Conservation (phyloP, 2,329 filamentous ascomycete genomes). For the Paecilomyces dactylethromorphus region DNA sequence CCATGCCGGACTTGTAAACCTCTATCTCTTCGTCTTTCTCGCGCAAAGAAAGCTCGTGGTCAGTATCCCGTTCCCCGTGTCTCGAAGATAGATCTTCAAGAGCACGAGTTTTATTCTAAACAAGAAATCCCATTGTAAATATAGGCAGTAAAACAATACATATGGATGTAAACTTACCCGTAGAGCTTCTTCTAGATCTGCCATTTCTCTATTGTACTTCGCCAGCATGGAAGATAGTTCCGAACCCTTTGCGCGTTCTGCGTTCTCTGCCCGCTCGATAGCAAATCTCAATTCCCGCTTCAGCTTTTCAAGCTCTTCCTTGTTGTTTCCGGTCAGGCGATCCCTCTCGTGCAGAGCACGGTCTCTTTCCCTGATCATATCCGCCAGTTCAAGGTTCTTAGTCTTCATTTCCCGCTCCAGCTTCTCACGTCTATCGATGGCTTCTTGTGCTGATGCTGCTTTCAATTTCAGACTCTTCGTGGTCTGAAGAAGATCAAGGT, state of each 20-base stretch:
- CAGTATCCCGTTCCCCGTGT: constrained; percentile 71
- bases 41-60: constrained; percentile 75
- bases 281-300: constrained; percentile 91
- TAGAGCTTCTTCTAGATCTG: constrained; percentile 88
- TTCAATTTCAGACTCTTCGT: constrained; percentile 96
- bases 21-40: constrained; percentile 98
- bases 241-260: constrained; percentile 87
- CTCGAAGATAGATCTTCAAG: constrained; percentile 77
- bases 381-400: constrained; percentile 96
- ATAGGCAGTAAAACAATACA: background rate
- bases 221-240: constrained; percentile 91
- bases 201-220: constrained; percentile 96
- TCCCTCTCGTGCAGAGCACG: constrained; percentile 91
- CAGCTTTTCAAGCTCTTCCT: constrained; percentile 89
- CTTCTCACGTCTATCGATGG: constrained; percentile 89
- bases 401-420: constrained; percentile 97
- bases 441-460: constrained; percentile 93
- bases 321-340: constrained; percentile 74
- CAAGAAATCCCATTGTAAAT: background rate
- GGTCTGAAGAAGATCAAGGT: constrained; percentile 88
- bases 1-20: constrained; percentile 97
- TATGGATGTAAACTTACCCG: constrained; percentile 31
- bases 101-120: constrained; percentile 71
- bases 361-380: constrained; percentile 97
- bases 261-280: constrained; percentile 81